Evolutionary conservation across 225 moss, liverwort and hornwort species (phyloP).

Genomic region (Antitrichia curtipendula): DNA sequence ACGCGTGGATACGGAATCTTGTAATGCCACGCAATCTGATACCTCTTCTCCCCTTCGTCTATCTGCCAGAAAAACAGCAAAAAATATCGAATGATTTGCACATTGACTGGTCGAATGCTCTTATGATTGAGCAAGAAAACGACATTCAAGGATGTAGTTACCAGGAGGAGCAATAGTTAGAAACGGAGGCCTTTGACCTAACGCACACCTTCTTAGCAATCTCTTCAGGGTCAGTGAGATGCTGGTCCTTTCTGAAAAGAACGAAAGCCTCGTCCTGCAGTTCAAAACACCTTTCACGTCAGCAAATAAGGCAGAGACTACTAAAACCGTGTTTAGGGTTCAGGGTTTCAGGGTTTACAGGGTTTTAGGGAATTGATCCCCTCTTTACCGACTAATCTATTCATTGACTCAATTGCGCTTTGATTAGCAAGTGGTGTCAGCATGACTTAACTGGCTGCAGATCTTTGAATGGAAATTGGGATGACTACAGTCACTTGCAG

Average conservation of each 20-base stretch:
- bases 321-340: neutral
- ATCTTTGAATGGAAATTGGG: neutral
- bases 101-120: neutral
- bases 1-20: conserved; percentile 95
- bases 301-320: neutral
- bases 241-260: conserved; percentile 46
- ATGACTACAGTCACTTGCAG: neutral
- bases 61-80: conserved; percentile 25
- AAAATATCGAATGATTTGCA: neutral
- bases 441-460: too few relatives aligned
- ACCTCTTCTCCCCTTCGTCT: conserved; percentile 82
- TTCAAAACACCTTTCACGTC: neutral
- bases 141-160: neutral
- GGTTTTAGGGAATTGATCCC: neutral
- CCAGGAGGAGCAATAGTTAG: neutral
- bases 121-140: neutral
- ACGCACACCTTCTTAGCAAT: conserved; percentile 54
- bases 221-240: conserved; percentile 36
- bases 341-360: too few relatives aligned
- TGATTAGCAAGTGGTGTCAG: neutral
- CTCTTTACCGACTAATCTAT: too few relatives aligned
- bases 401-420: neutral
- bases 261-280: conserved; percentile 58
- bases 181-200: neutral
- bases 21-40: conserved; percentile 93